These are phyloP conservation scores for Gaeumannomyces sp. DNA, from an alignment of 2,329 filamentous ascomycete species.

Conservation along the genomic window DNA sequence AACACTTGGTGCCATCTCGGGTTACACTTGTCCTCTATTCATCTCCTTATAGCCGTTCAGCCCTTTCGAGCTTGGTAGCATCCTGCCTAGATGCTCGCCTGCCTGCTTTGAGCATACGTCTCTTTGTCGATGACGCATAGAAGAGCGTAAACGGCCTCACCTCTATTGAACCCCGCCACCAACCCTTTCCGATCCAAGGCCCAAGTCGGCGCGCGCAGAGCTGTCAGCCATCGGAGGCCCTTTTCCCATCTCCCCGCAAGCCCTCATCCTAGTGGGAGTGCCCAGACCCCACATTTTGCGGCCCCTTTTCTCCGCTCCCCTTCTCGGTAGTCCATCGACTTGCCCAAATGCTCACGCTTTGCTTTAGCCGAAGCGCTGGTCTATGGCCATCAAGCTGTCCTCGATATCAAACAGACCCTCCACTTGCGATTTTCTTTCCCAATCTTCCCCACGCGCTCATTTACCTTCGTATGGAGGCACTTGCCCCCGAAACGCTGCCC, in stretches of 20 bases:
- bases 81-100: not conserved
- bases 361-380: not conserved
- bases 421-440: not conserved
- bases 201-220: not conserved
- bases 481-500: not conserved
- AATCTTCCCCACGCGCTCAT: not conserved
- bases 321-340: not conserved
- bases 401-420: not conserved
- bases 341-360: no score
- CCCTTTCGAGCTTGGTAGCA: not conserved
- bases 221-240: no score
- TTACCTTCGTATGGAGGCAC: not conserved
- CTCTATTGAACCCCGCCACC: not conserved
- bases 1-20: not conserved
- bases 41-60: not conserved
- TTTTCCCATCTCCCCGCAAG: not conserved
- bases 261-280: not conserved
- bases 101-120: not conserved
- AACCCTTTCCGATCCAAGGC: not conserved
- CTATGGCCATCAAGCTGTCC: not conserved
- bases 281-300: not conserved
- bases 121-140: not conserved
- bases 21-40: not conserved
- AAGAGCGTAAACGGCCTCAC: no score
- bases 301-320: constrained; percentile 2